Conservation (phyloP, 805 yeast genomes). For the Kodamaea jinghongensis region DNA sequence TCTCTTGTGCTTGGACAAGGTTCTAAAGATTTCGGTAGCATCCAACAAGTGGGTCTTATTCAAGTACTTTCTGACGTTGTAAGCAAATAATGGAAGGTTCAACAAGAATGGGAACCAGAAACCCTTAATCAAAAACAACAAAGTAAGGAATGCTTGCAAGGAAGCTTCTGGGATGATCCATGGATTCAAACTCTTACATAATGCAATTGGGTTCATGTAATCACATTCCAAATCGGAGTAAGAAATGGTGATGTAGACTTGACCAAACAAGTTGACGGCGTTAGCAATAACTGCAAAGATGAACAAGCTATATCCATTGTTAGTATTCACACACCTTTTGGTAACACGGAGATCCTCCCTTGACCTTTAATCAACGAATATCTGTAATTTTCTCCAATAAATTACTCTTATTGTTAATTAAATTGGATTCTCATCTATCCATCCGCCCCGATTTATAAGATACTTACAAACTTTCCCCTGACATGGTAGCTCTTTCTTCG, state of each 20-base stretch:
- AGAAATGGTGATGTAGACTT: conserved; percentile 93
- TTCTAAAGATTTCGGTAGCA: conserved; percentile 96
- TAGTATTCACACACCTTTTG: conserved; percentile 8
- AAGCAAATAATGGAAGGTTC: conserved; percentile 80
- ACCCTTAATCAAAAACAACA: conserved; percentile 76
- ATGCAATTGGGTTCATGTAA: conserved; percentile 94
- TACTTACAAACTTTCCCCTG: conserved; percentile 31
- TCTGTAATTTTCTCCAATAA: too few species aligned
- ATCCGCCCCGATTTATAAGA: too few species aligned
- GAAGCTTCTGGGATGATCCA: conserved; percentile 89
- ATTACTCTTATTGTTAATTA: too few species aligned
- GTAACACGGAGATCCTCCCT: neutral
- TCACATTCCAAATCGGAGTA: conserved; percentile 94
- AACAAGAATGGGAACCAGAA: conserved; percentile 88
- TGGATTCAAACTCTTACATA: conserved; percentile 88
- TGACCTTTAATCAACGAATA: neutral
- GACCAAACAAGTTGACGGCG: conserved; percentile 84
- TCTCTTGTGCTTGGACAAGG: conserved; percentile 87
- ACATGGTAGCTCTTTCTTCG: conserved; percentile 14
- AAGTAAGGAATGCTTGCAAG: conserved; percentile 68
- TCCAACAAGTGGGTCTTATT: conserved; percentile 83
- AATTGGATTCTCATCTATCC: neutral
- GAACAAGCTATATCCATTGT: conserved; percentile 45
- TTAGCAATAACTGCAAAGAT: conserved; percentile 78
- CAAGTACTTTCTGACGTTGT: conserved; percentile 75